Conservation (phyloP, 1,284 basidiomycete species). For the Exobasidium cylindrosporum region DNA sequence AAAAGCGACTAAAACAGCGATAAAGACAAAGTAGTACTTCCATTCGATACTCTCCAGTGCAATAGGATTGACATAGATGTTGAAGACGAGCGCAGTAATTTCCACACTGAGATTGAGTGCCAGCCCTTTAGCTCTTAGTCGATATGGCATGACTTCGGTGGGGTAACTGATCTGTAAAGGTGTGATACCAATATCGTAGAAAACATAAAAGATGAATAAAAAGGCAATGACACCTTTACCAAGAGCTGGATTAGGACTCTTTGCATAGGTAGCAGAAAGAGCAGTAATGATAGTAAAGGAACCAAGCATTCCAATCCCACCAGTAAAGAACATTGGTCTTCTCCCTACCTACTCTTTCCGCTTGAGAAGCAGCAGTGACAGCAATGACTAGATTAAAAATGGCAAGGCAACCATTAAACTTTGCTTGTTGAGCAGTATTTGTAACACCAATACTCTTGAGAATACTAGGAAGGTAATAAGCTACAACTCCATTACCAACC, state of each 20-base stretch:
- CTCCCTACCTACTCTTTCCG: constrained; percentile 9
- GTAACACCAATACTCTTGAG: constrained; percentile 25
- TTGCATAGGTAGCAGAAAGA: constrained; percentile 5
- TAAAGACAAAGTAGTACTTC: constrained; percentile 31
- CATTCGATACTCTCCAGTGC: constrained; percentile 28
- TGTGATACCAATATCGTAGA: constrained; percentile 19
- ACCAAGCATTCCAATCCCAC: constrained; percentile 9
- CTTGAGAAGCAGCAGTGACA: not conserved
- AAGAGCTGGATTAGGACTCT: not conserved
- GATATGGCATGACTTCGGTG: constrained; percentile 23
- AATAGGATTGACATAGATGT: constrained; percentile 26
- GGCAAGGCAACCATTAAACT: constrained; percentile 9
- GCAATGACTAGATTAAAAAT: constrained; percentile 16
- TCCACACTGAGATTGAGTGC: constrained; percentile 20
- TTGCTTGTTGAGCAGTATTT: constrained; percentile 7
- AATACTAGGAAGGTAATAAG: constrained; percentile 27
- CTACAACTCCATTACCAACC: constrained; percentile 28
- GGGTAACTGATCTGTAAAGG: constrained; percentile 23
- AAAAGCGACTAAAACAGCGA: constrained; percentile 24
- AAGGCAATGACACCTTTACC: constrained; percentile 11
- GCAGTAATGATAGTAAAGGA: constrained; percentile 12
- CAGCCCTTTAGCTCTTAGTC: constrained; percentile 25
- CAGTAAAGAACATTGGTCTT: constrained; percentile 2
- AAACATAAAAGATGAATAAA: constrained; percentile 11
- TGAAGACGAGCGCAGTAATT: constrained; percentile 26